A percentile compares a stretch with the other conserved stretches of the same genome.
Conservation (phyloP, 305 asterid genomes). For the Fraxinus xanthoxyloides region DNA sequence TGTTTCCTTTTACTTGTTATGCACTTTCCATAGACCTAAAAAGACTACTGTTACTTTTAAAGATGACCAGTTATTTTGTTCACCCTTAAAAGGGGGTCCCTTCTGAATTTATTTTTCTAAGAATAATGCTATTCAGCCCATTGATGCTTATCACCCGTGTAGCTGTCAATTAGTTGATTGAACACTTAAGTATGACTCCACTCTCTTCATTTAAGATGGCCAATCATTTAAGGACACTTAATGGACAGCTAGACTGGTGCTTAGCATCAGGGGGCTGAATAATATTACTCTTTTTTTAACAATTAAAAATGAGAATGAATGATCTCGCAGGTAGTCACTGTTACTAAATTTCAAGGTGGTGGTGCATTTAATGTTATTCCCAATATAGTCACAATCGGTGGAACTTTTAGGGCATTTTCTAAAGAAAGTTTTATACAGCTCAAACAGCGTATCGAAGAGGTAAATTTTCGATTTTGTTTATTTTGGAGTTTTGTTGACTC, state of each 20-base stretch:
- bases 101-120: not conserved
- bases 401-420: conserved; percentile 73
- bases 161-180: not conserved
- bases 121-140: not conserved
- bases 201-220: not conserved
- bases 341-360: conserved; percentile 59
- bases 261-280: not conserved
- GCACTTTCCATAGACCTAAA: not conserved
- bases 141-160: not conserved
- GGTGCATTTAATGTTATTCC: conserved; percentile 65
- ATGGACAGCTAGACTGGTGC: not conserved
- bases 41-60: not conserved
- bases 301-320: not conserved
- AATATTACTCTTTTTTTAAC: not conserved
- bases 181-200: not conserved
- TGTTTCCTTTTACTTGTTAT: not conserved
- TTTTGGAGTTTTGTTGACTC: not conserved
- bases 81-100: not conserved
- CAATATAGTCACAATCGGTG: conserved; percentile 56
- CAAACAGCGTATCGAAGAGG: conserved; percentile 62
- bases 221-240: not conserved
- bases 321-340: conserved; percentile 54
- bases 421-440: conserved; percentile 45
- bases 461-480: conserved; percentile 13
- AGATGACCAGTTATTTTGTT: not conserved